Conservation (phyloP, 805 yeast genomes). For the Saccharomycopsis fermentans region DNA sequence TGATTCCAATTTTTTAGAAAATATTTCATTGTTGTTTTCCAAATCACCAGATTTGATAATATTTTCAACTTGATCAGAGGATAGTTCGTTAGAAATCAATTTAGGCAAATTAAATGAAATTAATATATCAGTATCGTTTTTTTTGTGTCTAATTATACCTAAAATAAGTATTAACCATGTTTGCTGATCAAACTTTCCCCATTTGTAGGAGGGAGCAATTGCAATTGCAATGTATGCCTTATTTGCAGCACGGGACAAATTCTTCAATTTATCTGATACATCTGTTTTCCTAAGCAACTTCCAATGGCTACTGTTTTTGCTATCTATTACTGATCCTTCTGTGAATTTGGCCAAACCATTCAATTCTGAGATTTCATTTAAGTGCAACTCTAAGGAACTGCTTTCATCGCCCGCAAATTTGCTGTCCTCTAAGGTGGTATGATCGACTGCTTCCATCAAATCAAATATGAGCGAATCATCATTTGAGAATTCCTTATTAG, state of each 20-base stretch:
- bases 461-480: conserved; percentile 31
- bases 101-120: conserved; percentile 49
- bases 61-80: not conserved
- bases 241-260: not conserved
- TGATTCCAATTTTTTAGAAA: not conserved
- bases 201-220: conserved; percentile 38
- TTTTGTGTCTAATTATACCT: conserved; percentile 44
- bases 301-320: conserved; percentile 18
- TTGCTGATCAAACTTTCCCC: conserved; percentile 34
- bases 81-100: not conserved
- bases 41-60: not conserved
- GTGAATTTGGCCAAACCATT: conserved; percentile 27
- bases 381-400: conserved; percentile 41
- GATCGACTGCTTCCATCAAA: conserved; percentile 29
- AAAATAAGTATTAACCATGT: conserved; percentile 38
- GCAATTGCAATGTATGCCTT: conserved; percentile 1
- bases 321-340: conserved; percentile 2
- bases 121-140: conserved; percentile 49
- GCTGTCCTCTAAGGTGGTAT: conserved; percentile 31
- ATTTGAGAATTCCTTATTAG: conserved; percentile 21
- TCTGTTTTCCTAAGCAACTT: conserved; percentile 24
- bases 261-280: conserved; percentile 9
- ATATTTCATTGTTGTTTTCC: not conserved
- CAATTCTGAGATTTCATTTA: conserved; percentile 41
- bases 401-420: conserved; percentile 39